Percentiles rank a stretch among this genome's conserved stretches.
These are phyloP conservation scores for Sherardia arvensis DNA, from an alignment of 257 asterid species.

Conservation along the genomic window DNA sequence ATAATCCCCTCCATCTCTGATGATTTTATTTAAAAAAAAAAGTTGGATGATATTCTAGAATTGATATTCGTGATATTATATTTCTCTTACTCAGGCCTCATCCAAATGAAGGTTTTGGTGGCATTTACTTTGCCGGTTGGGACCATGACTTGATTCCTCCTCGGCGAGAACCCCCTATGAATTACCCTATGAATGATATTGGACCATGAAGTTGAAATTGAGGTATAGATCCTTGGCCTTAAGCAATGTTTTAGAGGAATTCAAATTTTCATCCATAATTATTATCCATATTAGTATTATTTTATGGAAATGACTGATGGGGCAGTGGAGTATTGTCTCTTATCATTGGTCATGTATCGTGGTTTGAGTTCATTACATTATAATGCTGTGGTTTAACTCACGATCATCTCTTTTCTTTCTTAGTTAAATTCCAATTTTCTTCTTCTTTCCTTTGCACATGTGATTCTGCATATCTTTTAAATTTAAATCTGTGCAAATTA, in stretches of 20 bases:
- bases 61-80: too few species aligned
- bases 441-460: background rate
- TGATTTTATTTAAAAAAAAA: conserved; percentile 3
- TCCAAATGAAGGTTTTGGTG: conserved; percentile 97
- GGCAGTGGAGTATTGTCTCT: background rate
- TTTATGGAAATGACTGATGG: background rate
- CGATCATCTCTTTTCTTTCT: background rate
- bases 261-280: background rate
- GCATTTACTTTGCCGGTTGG: conserved; percentile 87
- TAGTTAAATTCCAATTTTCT: background rate
- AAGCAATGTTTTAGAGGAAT: background rate
- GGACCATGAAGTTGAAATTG: conserved; percentile 66
- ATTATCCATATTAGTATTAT: too few species aligned
- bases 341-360: background rate
- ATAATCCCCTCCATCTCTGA: background rate
- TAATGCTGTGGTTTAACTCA: background rate
- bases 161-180: conserved; percentile 41
- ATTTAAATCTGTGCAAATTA: background rate
- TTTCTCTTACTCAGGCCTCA: too few species aligned
- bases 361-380: background rate
- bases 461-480: background rate
- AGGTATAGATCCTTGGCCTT: conserved; percentile 28
- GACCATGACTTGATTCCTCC: conserved; percentile 67
- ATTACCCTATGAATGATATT: conserved; percentile 34
- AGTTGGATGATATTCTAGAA: too few species aligned